phyloP scores from a whole-genome alignment of 768 basidiomycete genomes.

The Phanerochaete sordida region DNA sequence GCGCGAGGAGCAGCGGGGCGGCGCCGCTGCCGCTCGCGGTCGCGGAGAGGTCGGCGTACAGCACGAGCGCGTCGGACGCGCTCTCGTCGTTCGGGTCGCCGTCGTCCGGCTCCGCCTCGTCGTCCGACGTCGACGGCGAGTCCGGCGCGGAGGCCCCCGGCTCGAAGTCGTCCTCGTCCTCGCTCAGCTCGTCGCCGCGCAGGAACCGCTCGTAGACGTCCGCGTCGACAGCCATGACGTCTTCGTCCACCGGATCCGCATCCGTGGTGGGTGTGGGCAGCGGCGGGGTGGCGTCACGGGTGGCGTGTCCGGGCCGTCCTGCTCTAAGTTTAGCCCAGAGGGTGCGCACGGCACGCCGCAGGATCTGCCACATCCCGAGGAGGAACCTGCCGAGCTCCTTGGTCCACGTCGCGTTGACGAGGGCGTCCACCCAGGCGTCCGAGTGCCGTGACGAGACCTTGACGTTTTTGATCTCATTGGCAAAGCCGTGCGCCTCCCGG shows the following conservation, averaged over 20 bases:
- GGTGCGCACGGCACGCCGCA: neutral
- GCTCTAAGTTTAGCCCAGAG: slow-evolving; percentile 10
- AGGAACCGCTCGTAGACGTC: slow-evolving; percentile 56
- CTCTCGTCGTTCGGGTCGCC: slow-evolving; percentile 26
- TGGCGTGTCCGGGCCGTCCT: neutral
- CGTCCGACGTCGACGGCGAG: slow-evolving; percentile 1
- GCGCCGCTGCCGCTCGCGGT: slow-evolving; percentile 29
- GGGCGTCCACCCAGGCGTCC: slow-evolving; percentile 30
- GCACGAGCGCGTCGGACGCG: slow-evolving; percentile 39
- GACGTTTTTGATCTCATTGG: slow-evolving; percentile 48
- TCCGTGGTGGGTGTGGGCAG: neutral
- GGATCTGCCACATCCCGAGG: slow-evolving; percentile 15
- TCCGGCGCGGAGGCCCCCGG: slow-evolving; percentile 8
- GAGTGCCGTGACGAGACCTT: slow-evolving; percentile 30
- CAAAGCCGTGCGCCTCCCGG: slow-evolving; percentile 35
- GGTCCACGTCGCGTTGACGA: slow-evolving; percentile 35
- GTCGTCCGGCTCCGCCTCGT: slow-evolving; percentile 10
- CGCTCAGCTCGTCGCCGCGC: slow-evolving; percentile 51
- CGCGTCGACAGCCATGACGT: slow-evolving; percentile 22
- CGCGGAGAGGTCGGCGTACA: slow-evolving; percentile 55
- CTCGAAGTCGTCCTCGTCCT: slow-evolving; percentile 38
- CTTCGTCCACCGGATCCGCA: slow-evolving; percentile 3
- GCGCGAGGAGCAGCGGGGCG: slow-evolving; percentile 50
- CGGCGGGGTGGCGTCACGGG: too few relatives aligned
- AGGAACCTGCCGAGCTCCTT: slow-evolving; percentile 35